These are phyloP conservation scores for Garcia nutans DNA, from an alignment of 345 rosid species.

Conservation along the genomic window DNA sequence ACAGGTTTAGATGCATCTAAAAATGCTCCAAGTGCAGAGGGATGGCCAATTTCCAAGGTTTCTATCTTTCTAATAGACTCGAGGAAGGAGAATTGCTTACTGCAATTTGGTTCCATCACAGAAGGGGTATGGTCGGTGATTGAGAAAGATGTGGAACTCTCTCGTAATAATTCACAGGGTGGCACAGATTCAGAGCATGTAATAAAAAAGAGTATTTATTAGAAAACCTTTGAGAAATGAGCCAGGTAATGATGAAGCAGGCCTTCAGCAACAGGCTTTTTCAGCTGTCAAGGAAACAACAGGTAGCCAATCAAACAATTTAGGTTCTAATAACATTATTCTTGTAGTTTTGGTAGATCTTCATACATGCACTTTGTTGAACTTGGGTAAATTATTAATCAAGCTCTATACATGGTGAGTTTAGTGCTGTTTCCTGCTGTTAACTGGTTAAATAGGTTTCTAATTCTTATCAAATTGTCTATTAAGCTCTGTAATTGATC, in stretches of 20 bases:
- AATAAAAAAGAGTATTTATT: constrained; percentile 35
- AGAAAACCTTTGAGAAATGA: constrained; percentile 29
- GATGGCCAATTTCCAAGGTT: constrained; percentile 59
- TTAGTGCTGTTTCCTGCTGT: not conserved
- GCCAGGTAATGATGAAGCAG: constrained; percentile 33
- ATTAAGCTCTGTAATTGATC: not conserved
- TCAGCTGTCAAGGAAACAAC: constrained; percentile 57
- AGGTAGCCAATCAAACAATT: constrained; percentile 31
- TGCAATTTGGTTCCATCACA: constrained; percentile 48
- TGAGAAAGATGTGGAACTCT: constrained; percentile 49
- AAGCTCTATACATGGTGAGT: not conserved
- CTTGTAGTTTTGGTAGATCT: not conserved
- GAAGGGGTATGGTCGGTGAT: constrained; percentile 75
- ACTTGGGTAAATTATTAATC: not conserved
- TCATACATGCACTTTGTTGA: not conserved
- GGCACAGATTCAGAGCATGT: constrained; percentile 16
- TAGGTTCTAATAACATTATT: not conserved
- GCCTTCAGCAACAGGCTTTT: constrained; percentile 52
- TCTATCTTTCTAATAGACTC: constrained; percentile 61
- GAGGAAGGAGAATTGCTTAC: constrained; percentile 46
- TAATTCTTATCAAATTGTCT: not conserved
- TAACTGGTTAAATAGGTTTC: not conserved
- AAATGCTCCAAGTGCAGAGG: constrained; percentile 39
- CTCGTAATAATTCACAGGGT: constrained; percentile 24
- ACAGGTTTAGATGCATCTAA: constrained; percentile 46